phyloP scores from a whole-genome alignment of 2,329 filamentous ascomycete species.

The Pestalotiopsis sp. region DNA sequence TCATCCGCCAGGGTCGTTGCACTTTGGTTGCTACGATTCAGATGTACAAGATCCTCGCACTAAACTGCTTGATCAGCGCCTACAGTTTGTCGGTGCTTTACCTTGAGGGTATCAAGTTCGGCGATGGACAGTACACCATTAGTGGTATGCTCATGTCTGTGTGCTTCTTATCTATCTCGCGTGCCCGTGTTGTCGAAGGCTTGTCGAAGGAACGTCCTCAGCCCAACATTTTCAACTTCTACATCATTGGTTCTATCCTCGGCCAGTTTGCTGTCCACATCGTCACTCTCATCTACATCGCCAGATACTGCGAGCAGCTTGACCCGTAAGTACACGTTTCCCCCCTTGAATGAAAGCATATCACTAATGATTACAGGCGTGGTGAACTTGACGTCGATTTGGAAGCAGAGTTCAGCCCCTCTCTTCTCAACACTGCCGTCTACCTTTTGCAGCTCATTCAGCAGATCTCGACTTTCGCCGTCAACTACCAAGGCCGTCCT shows the following conservation, averaged over 20 bases:
- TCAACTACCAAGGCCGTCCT: slow-evolving; percentile 98
- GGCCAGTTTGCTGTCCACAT: slow-evolving; percentile 98
- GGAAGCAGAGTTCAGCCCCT: slow-evolving; percentile 92
- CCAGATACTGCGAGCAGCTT: slow-evolving; percentile 81
- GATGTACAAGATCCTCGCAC: slow-evolving; percentile 99
- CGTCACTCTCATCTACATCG: slow-evolving; percentile 90
- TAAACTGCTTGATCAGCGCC: slow-evolving; percentile 97
- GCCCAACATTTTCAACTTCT: slow-evolving; percentile 98
- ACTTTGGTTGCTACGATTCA: slow-evolving; percentile 98
- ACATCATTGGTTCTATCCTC: slow-evolving; percentile 97
- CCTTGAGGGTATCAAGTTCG: slow-evolving; percentile 98
- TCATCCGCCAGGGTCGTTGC: slow-evolving; percentile 95
- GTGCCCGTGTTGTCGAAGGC: slow-evolving; percentile 91
- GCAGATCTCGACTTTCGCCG: slow-evolving; percentile 97
- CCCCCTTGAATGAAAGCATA: neutral
- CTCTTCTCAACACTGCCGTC: slow-evolving; percentile 92
- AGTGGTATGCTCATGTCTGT: slow-evolving; percentile 99
- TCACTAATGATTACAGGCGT: slow-evolving; percentile 38
- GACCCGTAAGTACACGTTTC: slow-evolving; percentile 71
- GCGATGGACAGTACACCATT: slow-evolving; percentile 96
- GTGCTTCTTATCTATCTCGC: slow-evolving; percentile 98
- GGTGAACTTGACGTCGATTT: slow-evolving; percentile 72
- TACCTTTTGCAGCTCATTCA: slow-evolving; percentile 98
- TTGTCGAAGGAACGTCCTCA: slow-evolving; percentile 96
- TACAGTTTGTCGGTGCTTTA: slow-evolving; percentile 97